Percentiles rank a stretch among this genome's conserved stretches.
phyloP scores from a whole-genome alignment of 495 filamentous ascomycete species.

The Cenococcum geophilum region DNA sequence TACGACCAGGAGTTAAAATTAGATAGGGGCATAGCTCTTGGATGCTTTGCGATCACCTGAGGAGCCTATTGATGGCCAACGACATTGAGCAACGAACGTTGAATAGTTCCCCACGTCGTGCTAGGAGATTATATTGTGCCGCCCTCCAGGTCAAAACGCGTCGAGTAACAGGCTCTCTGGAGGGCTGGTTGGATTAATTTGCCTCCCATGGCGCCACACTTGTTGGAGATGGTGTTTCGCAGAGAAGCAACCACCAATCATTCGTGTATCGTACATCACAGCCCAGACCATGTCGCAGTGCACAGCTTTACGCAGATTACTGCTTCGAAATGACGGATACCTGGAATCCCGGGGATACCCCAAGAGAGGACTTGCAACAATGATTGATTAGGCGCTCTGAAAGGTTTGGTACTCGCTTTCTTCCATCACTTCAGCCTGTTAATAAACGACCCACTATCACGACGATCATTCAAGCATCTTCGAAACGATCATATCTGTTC shows the following conservation, averaged over 20 bases:
- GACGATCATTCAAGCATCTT: neutral
- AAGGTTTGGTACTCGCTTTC: neutral
- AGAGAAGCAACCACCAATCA: neutral
- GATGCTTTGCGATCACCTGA: neutral
- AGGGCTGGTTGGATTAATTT: neutral
- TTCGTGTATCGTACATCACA: conserved; percentile 9
- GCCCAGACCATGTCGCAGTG: neutral
- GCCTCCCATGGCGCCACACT: neutral
- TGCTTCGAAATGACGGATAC: neutral
- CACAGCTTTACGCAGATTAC: neutral
- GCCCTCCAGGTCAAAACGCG: neutral
- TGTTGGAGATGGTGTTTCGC: neutral
- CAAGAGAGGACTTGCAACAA: neutral
- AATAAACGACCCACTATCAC: neutral
- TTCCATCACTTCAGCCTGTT: neutral
- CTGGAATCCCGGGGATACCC: neutral
- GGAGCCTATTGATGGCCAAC: neutral
- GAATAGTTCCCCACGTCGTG: conserved; percentile 5
- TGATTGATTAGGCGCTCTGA: neutral
- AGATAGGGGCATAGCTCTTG: neutral
- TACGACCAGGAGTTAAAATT: neutral
- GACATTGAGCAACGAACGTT: neutral
- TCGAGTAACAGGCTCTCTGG: conserved; percentile 3
- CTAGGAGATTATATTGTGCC: conserved; percentile 7
- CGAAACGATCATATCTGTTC: neutral